Conservation (phyloP, 2,329 filamentous ascomycete genomes). For the Cyclaneusma minus region DNA sequence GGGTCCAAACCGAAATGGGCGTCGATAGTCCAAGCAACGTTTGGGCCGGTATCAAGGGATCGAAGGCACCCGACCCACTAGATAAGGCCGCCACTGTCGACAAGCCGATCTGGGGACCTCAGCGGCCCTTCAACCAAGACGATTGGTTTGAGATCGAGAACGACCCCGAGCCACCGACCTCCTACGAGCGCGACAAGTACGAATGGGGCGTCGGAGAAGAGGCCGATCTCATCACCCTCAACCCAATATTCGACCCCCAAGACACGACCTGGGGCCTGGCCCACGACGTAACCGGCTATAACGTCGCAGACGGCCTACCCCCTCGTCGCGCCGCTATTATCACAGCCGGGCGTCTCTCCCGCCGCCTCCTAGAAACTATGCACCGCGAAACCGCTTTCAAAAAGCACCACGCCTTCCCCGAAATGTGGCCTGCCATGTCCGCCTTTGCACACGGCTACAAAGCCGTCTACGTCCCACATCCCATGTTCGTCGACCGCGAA, state of each 20-base stretch:
- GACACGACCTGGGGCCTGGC: constrained; percentile 71
- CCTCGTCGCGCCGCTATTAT: constrained; percentile 78
- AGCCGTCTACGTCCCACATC: constrained; percentile 80
- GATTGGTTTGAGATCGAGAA: constrained; percentile 61
- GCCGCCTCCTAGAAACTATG: constrained; percentile 69
- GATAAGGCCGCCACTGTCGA: constrained; percentile 26
- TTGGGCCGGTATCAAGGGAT: constrained; percentile 36
- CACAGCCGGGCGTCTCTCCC: constrained; percentile 71
- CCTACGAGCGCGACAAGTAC: constrained; percentile 66
- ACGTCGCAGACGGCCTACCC: constrained; percentile 45
- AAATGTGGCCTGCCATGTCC: constrained; percentile 88
- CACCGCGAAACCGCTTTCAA: constrained; percentile 74
- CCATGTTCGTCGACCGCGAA: constrained; percentile 70
- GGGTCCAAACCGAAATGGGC: constrained; percentile 59
- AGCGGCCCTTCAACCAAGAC: constrained; percentile 47
- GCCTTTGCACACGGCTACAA: constrained; percentile 88
- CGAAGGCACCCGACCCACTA: constrained; percentile 20
- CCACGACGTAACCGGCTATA: constrained; percentile 76
- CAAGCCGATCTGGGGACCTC: constrained; percentile 70
- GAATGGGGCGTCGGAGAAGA: constrained; percentile 81
- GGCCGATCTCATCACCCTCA: constrained; percentile 81
- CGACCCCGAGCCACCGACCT: constrained; percentile 58
- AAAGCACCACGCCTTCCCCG: constrained; percentile 82
- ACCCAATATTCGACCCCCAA: constrained; percentile 81
- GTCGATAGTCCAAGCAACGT: constrained; percentile 49